Conservation (phyloP, 2,329 filamentous ascomycete genomes). For the Colletotrichum magnum region DNA sequence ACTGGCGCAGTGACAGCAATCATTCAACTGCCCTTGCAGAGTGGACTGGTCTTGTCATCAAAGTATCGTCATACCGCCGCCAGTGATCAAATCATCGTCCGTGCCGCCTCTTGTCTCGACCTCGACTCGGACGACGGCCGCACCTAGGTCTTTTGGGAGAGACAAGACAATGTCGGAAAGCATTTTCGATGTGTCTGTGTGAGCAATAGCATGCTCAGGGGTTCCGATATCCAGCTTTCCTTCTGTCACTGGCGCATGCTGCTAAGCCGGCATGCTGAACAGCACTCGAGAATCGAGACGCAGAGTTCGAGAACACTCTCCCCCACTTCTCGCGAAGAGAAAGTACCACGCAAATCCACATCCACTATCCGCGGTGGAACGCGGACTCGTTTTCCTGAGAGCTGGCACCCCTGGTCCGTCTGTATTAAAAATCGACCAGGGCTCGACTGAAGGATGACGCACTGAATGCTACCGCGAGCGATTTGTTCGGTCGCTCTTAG, state of each 20-base stretch:
- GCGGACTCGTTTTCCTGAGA: conserved; percentile 31
- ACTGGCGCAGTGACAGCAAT: conserved; percentile 24
- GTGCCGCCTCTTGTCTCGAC: conserved; percentile 24
- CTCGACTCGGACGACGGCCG: conserved; percentile 18
- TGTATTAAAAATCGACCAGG: conserved; percentile 23
- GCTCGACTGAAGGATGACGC: conserved; percentile 31
- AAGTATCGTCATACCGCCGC: conserved; percentile 31
- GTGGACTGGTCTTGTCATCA: conserved; percentile 32
- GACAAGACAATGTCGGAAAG: conserved; percentile 13
- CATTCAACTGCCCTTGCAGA: conserved; percentile 12
- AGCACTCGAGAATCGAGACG: not conserved
- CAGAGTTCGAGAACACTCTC: conserved; percentile 15
- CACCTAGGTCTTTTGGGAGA: conserved; percentile 19
- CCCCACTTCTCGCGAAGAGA: conserved; percentile 27
- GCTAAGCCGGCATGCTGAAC: conserved; percentile 1
- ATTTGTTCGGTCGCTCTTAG: conserved; percentile 10
- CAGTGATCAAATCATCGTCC: conserved; percentile 34
- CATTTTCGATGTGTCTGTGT: not conserved
- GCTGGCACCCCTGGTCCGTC: conserved; percentile 18
- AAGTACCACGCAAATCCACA: conserved; percentile 19
- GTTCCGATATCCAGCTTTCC: conserved; percentile 5
- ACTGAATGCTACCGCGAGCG: conserved; percentile 20
- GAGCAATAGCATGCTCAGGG: conserved; percentile 20
- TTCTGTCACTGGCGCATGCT: not conserved
- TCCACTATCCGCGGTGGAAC: conserved; percentile 4